Conservation (phyloP, 2,329 filamentous ascomycete genomes). For the Hymenoscyphus infarciens region DNA sequence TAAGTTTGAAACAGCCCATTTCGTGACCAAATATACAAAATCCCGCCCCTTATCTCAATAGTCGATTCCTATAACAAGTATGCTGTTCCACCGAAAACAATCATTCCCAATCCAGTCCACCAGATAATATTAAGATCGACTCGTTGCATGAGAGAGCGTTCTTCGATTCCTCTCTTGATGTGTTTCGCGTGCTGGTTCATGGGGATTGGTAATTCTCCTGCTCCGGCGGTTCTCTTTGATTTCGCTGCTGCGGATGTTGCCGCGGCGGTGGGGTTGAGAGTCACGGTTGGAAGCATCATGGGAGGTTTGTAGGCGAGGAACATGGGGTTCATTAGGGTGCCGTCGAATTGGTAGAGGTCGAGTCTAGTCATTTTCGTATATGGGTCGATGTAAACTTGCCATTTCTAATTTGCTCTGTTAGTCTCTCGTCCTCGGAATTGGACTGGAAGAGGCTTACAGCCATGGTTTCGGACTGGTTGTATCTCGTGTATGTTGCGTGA, state of each 20-base stretch:
- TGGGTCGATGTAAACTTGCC: slow-evolving; percentile 46
- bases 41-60: background rate
- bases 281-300: slow-evolving; percentile 66
- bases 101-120: slow-evolving; percentile 36
- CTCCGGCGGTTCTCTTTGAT: slow-evolving; percentile 32
- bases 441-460: slow-evolving; percentile 43
- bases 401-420: slow-evolving; percentile 32
- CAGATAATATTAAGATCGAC: slow-evolving; percentile 33
- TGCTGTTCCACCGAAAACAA: slow-evolving; percentile 34
- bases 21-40: slow-evolving; percentile 22
- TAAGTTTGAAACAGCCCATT: slow-evolving; percentile 12
- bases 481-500: slow-evolving; percentile 58
- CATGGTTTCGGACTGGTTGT: slow-evolving; percentile 62
- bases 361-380: slow-evolving; percentile 62
- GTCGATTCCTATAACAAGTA: slow-evolving; percentile 31
- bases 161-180: slow-evolving; percentile 27
- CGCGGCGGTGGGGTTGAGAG: slow-evolving; percentile 53
- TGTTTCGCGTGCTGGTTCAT: slow-evolving; percentile 34
- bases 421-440: background rate
- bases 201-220: slow-evolving; percentile 29
- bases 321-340: slow-evolving; percentile 63
- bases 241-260: slow-evolving; percentile 36
- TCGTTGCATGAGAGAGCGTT: slow-evolving; percentile 19
- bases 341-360: slow-evolving; percentile 61
- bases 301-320: slow-evolving; percentile 62